These are phyloP conservation scores for Hypericum androsaemum DNA, from an alignment of 345 rosid species.

Conservation along the genomic window DNA sequence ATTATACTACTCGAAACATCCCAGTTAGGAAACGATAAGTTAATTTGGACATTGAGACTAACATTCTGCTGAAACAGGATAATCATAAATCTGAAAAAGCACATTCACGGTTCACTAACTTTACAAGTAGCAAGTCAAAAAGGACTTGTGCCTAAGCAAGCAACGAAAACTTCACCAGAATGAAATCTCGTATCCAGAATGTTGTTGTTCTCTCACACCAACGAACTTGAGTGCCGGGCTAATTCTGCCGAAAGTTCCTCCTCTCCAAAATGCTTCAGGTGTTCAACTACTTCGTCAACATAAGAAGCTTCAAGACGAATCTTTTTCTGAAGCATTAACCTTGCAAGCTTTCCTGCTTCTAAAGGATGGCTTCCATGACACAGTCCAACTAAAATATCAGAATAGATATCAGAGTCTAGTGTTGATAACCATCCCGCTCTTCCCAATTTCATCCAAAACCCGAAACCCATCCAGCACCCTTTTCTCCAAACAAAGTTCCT, in stretches of 20 bases:
- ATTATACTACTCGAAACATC: too few relatives aligned
- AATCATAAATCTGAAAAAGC: too few relatives aligned
- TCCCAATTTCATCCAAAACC: slow-evolving; percentile 43
- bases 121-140: too few relatives aligned
- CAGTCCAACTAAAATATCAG: slow-evolving; percentile 46
- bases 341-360: slow-evolving; percentile 59
- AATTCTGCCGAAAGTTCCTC: slow-evolving; percentile 16
- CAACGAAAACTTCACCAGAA: too few relatives aligned
- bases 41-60: too few relatives aligned
- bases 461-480: slow-evolving; percentile 48
- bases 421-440: slow-evolving; percentile 29
- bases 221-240: too few relatives aligned
- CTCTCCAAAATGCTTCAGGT: slow-evolving; percentile 35
- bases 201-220: too few relatives aligned
- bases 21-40: too few relatives aligned
- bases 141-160: too few relatives aligned
- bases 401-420: slow-evolving; percentile 52
- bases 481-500: slow-evolving; percentile 40
- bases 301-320: slow-evolving; percentile 28
- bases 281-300: slow-evolving; percentile 26
- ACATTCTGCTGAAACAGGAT: too few relatives aligned
- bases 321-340: slow-evolving; percentile 43
- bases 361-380: slow-evolving; percentile 27
- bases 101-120: too few relatives aligned
- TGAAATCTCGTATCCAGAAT: too few relatives aligned